Base-by-base conservation (phyloP, 352 stramenopile genomes). In the Pythium vanterpoolii region DNA sequence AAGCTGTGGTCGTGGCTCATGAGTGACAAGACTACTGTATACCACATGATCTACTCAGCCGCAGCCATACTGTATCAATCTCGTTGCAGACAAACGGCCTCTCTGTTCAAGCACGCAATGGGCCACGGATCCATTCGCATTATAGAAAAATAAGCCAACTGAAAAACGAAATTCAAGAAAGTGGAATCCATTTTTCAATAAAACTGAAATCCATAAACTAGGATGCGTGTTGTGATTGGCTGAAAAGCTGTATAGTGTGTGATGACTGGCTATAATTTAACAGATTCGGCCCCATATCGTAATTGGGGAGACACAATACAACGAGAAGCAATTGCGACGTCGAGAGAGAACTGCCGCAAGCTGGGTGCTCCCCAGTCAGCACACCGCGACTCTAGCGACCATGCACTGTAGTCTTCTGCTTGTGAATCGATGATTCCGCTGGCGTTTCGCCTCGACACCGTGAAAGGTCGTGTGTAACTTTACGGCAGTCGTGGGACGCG, bases 1-100 rank as follows among this genome's bases (percentile, higher is more conserved):
- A 85, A 40, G 62, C 67, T 18, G 52, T 77, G n/a, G 46, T 71
- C 14, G 38, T 44, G 10, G 51, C 60, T 26, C 56, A 69, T 33
- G 48, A 69, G 48, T 64, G 33, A 38, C 0, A 38, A n/a, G n/a
- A n/a, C n/a, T n/a, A n/a, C n/a, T n/a, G n/a, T n/a, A n/a, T n/a
- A n/a, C n/a, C n/a, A n/a, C n/a, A n/a, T n/a, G n/a, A n/a, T n/a
- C n/a, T n/a, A n/a, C n/a, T n/a, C n/a, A n/a, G n/a, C n/a, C n/a
- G n/a, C n/a, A n/a, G n/a, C n/a, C n/a, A n/a, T n/a, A n/a, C n/a
- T n/a, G n/a, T n/a, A n/a, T n/a, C n/a, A n/a, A n/a, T 38, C 3
- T 38, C 5, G 33, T 38, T 18, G 33, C 33, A 9, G 33, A 38
- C 33, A 14, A 38, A 38, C 33, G 33, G 33, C 33, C 16, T 38